These are phyloP conservation scores for Lentinula boryana DNA, from an alignment of 768 basidiomycete species.

Conservation along the genomic window DNA sequence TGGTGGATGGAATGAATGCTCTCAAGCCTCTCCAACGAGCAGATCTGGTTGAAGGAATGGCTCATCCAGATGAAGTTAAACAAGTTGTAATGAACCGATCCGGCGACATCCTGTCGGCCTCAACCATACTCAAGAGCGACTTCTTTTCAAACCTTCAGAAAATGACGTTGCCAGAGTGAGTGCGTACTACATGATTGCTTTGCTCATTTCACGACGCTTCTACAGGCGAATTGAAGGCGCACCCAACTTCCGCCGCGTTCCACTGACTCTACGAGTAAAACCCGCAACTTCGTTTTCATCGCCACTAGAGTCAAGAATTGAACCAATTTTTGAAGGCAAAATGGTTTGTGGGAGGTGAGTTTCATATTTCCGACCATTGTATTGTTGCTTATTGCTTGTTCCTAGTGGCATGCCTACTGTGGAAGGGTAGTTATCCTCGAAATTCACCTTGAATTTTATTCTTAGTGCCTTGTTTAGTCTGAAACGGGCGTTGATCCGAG, in stretches of 20 bases:
- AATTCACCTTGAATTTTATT: not conserved
- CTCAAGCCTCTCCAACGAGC: constrained; percentile 79
- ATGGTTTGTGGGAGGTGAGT: constrained; percentile 75
- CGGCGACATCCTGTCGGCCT: constrained; percentile 84
- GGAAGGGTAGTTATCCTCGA: constrained; percentile 52
- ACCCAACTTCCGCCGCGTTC: constrained; percentile 86
- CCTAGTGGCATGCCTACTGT: constrained; percentile 92
- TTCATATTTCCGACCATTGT: not conserved
- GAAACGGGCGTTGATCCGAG: constrained; percentile 68
- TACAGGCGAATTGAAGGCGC: constrained; percentile 83
- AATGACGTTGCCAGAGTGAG: constrained; percentile 91
- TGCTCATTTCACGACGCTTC: not conserved
- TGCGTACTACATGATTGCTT: constrained; percentile 5
- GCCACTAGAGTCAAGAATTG: constrained; percentile 31
- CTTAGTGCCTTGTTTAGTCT: constrained; percentile 39
- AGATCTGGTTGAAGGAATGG: constrained; percentile 59
- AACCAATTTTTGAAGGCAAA: constrained; percentile 36
- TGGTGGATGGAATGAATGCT: constrained; percentile 69
- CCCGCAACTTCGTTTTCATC: constrained; percentile 23
- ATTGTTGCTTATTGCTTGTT: constrained; percentile 12
- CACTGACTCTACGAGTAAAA: constrained; percentile 47
- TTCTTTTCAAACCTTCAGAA: constrained; percentile 94
- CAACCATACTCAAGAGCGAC: constrained; percentile 92
- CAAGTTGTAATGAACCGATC: constrained; percentile 78
- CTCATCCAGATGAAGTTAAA: constrained; percentile 87